Evolutionary conservation across 2,329 filamentous ascomycete genomes (phyloP).

Genomic region (Hypomyces perniciosus): DNA sequence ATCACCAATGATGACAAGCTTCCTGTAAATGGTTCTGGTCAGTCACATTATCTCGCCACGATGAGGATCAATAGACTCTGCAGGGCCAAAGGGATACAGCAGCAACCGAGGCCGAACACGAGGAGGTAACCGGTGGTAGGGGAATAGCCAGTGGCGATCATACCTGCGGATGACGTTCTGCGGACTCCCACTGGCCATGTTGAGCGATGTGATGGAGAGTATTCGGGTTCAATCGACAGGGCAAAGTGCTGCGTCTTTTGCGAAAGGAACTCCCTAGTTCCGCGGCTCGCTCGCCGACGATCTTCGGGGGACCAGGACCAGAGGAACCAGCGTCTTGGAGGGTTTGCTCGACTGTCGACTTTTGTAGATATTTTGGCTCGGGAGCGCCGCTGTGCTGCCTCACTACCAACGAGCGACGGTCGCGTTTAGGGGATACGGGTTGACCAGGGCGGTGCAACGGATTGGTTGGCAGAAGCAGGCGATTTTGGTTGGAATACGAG

Average conservation of each 20-base stretch:
- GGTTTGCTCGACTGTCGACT: conserved; percentile 1
- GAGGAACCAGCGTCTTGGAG: conserved; percentile 3
- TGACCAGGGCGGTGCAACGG: conserved; percentile 23
- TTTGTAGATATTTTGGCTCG: conserved; percentile 7
- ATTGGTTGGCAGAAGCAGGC: conserved; percentile 20
- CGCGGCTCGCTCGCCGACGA: conserved; percentile 10
- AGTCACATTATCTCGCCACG: conserved; percentile 4
- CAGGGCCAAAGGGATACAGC: background rate
- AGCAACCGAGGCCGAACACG: background rate
- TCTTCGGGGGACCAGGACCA: conserved; percentile 8
- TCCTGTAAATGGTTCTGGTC: conserved; percentile 48
- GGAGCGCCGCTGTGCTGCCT: conserved; percentile 13
- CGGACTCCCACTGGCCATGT: conserved; percentile 40
- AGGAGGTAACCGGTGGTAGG: background rate
- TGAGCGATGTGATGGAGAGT: conserved; percentile 16
- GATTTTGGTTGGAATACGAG: conserved; percentile 24
- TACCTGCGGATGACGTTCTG: conserved; percentile 63
- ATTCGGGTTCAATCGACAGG: conserved; percentile 1
- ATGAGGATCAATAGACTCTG: background rate
- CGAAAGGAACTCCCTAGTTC: conserved; percentile 9
- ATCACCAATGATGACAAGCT: conserved; percentile 93
- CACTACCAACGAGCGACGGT: conserved; percentile 11
- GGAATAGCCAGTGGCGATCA: conserved; percentile 17
- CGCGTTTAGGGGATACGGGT: conserved; percentile 19
- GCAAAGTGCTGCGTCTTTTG: conserved; percentile 4